Base-by-base conservation (phyloP, 2,329 filamentous ascomycete genomes). In the Tympanopsis confertula region DNA sequence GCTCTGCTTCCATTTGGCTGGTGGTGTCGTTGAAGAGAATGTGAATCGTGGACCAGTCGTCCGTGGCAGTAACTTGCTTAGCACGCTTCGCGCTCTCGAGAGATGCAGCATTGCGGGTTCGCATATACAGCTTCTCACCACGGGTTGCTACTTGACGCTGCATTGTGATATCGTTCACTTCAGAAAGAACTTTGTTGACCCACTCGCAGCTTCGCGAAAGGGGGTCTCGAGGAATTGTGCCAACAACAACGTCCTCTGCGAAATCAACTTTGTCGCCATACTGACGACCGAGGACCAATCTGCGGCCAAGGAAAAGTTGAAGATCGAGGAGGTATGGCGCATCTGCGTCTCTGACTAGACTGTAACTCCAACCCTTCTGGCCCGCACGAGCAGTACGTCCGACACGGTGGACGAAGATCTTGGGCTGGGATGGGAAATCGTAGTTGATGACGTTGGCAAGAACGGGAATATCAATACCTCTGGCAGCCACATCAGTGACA, bases 361-460 rank as follows among this genome's bases (percentile, higher is more conserved):
- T 95, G 62, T 94, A 98, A 61, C 82, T 84, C 91, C 91, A 96
- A 44, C 91, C 91, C 46, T 82, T 78, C 50, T 86, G 81, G 13
- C 89, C 91, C 33, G 93, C 93, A 72, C 91, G 78, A 29, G 91
- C 93, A 19, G 93, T 98, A 62, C 91, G 81, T 50, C 91, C 91
- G 35, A 98, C 91, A 54, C 91, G 81, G 59, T 98, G 91, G 19
- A 98, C 83, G 50, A 93, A 98, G 30, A 98, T 79, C 61, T 98
- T 98, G 15, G 91, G 86, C 51, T 96, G 91, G 2, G 89, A 84
- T 3, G 91, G 89, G 46, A 98, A 98, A 53, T 96, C 89, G 59
- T 94, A 98, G 66, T 98, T 96, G 66, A 98, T 89, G 41, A 98
- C 91, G 54, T 98, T 96, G 40, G 86, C 88, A 24, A 98, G 70